These are phyloP conservation scores for Grammothele lineata DNA, from an alignment of 768 basidiomycete species.

Conservation along the genomic window DNA sequence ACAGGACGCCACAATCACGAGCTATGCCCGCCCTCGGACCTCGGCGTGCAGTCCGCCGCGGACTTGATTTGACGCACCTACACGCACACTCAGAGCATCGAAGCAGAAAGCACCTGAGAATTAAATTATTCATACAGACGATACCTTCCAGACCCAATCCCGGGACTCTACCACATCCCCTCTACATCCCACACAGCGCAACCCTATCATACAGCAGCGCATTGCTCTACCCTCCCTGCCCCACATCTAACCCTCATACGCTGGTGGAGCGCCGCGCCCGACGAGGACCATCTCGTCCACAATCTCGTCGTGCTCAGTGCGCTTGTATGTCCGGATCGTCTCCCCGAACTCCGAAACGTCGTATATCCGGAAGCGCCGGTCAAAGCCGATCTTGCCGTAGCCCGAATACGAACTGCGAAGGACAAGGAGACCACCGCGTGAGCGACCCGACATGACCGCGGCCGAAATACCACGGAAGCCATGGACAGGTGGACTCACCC, in stretches of 20 bases:
- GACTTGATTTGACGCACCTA: no score
- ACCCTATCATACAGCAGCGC: background rate
- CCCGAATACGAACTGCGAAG: constrained; percentile 78
- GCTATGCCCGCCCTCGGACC: no score
- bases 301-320: constrained; percentile 65
- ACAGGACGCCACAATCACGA: background rate
- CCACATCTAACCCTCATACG: no score
- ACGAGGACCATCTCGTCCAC: constrained; percentile 60
- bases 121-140: background rate
- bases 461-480: background rate
- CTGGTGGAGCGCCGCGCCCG: constrained; percentile 38
- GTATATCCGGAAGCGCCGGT: constrained; percentile 87
- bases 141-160: background rate
- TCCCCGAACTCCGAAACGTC: constrained; percentile 89
- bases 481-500: constrained; percentile 43
- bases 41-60: no score
- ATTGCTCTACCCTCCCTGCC: no score
- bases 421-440: no score
- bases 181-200: background rate
- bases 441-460: background rate
- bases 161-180: background rate
- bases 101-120: background rate
- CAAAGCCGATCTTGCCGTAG: constrained; percentile 81
- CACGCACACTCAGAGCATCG: background rate
- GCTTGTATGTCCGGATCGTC: constrained; percentile 86